A percentile compares a stretch with the other conserved stretches of the same genome.
Evolutionary conservation across 1,284 basidiomycete genomes (phyloP).

Genomic region (Cutaneotrichosporon sp.): DNA sequence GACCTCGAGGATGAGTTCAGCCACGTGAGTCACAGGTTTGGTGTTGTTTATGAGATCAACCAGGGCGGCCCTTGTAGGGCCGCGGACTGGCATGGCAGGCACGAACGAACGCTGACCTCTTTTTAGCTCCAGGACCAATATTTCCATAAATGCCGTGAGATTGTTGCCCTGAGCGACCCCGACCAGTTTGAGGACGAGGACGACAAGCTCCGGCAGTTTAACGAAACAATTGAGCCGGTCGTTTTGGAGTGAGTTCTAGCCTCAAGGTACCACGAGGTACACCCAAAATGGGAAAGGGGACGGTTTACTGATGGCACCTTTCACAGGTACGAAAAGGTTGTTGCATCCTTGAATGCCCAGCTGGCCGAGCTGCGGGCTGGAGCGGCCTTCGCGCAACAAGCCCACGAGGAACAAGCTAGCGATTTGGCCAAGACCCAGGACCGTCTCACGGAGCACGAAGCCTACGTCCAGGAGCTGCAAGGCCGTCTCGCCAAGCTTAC

Average conservation of each 20-base stretch:
- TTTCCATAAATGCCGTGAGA: constrained; percentile 42
- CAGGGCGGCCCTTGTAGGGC: not conserved
- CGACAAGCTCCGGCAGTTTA: constrained; percentile 59
- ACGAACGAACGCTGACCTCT: not conserved
- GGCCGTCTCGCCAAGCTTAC: constrained; percentile 71
- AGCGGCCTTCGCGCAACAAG: constrained; percentile 46
- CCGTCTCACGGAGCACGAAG: constrained; percentile 69
- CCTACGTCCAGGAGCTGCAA: constrained; percentile 80
- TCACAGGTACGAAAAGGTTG: constrained; percentile 81
- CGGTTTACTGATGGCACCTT: constrained; percentile 1
- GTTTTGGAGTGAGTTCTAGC: constrained; percentile 65
- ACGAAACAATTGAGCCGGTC: constrained; percentile 94
- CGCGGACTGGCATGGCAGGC: not conserved
- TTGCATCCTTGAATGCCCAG: constrained; percentile 81
- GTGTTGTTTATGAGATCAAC: not conserved
- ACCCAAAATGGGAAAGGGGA: not conserved
- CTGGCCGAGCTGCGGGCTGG: constrained; percentile 85
- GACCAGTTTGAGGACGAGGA: constrained; percentile 21
- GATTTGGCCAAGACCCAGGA: constrained; percentile 64
- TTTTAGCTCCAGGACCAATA: constrained; percentile 42
- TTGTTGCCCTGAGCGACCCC: constrained; percentile 31
- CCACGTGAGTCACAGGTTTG: constrained; percentile 26
- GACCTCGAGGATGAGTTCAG: constrained; percentile 46
- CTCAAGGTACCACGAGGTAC: not conserved
- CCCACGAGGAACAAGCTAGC: constrained; percentile 77